Conservation (phyloP, 2,329 filamentous ascomycete genomes). For the Proliferodiscus dingleyae region DNA sequence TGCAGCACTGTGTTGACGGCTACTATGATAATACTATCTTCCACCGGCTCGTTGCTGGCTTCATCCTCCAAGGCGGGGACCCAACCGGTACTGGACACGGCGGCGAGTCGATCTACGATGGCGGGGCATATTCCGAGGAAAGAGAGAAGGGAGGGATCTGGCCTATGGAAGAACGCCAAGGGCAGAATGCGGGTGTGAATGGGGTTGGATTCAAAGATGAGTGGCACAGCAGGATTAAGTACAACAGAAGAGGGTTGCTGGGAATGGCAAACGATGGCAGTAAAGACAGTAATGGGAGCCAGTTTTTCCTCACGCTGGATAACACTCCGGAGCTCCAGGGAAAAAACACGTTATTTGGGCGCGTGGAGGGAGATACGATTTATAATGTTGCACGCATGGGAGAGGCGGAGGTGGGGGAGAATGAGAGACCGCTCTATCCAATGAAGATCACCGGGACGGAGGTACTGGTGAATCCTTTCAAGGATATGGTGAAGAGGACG, state of each 20-base stretch:
- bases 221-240: constrained; percentile 86
- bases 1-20: constrained; percentile 89
- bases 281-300: constrained; percentile 83
- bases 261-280: constrained; percentile 93
- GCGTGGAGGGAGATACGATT: constrained; percentile 88
- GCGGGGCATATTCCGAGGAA: constrained; percentile 59
- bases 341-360: constrained; percentile 90
- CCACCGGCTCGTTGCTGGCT: constrained; percentile 85
- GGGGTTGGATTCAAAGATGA: constrained; percentile 73
- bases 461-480: constrained; percentile 76
- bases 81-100: constrained; percentile 89
- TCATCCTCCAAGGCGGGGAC: constrained; percentile 92
- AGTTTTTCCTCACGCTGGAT: constrained; percentile 93
- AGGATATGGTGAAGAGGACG: constrained; percentile 70
- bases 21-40: constrained; percentile 95
- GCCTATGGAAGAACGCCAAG: constrained; percentile 60
- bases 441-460: constrained; percentile 71
- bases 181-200: constrained; percentile 53
- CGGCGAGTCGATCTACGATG: constrained; percentile 87
- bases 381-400: constrained; percentile 95
- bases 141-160: constrained; percentile 33
- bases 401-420: constrained; percentile 77
- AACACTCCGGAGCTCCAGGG: constrained; percentile 80
- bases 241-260: constrained; percentile 82
- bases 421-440: constrained; percentile 81